Evolutionary conservation across 1,284 basidiomycete species (phyloP), one percentile per base, ranked within the genome.

Genomic region (Trametes versicolor): DNA sequence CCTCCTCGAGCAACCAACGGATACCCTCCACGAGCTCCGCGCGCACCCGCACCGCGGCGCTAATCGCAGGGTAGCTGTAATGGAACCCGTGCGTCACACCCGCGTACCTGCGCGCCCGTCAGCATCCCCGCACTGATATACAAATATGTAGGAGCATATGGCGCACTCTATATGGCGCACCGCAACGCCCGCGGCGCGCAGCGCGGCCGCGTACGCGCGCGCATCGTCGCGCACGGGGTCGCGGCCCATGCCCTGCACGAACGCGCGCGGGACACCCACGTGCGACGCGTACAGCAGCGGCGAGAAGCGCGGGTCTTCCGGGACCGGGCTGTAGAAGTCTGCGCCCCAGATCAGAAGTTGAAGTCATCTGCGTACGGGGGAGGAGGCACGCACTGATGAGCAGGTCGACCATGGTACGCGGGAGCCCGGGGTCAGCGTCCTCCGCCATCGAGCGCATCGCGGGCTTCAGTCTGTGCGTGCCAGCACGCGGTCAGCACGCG

Each of bases 141-240:
- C 19, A 45, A 17, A 45, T 25, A 19, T 13, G 5, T 43, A 43
- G 41, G 1, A 32, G 29, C 17, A 27, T 15, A 32, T 15, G 27
- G 13, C 52, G 37, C 13, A 29, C 52, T 23, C 52, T 36, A 37
- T 15, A 23, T 13, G 36, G 15, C 13, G 21, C 4, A 21, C 57
- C 56, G 63, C 64, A 69, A 43, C 63, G 12, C 29, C 17, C 70
- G 69, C n/a, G 67, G 63, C 2, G 65, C 67, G 41, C 27, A 74
- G 51, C 9, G 71, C 55, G 32, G 63, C 64, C 49, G 68, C 72
- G 57, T 74, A 73, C 5, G 71, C 50, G 13, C 71, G 41, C 4
- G 66, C 71, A 39, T 74, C 72, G 53, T 75, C 73, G 12, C 73
- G 65, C 15, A 72, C 41, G 21, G 68, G 65, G 51, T 74, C 73